These are phyloP conservation scores for Fusarium marasasianum DNA, from an alignment of 2,329 filamentous ascomycete genomes.

Conservation along the genomic window DNA sequence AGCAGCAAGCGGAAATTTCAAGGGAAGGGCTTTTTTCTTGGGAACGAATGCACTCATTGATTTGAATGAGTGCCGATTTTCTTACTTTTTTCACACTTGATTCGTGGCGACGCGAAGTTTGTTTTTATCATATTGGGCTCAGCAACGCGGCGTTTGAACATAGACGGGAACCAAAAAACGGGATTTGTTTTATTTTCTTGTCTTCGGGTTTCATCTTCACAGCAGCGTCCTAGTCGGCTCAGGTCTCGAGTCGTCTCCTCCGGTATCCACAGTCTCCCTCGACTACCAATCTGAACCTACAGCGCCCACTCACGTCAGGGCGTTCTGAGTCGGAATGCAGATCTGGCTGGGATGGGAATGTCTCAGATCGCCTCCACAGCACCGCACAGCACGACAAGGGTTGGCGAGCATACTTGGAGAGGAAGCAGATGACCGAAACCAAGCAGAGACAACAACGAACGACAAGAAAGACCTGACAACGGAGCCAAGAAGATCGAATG, in stretches of 20 bases:
- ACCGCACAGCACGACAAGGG: slow-evolving; percentile 9
- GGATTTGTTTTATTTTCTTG: slow-evolving; percentile 34
- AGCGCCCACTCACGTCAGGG: slow-evolving; percentile 33
- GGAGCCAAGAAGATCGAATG: slow-evolving; percentile 10
- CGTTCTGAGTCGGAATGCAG: slow-evolving; percentile 43
- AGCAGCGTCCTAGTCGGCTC: slow-evolving; percentile 6
- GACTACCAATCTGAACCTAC: slow-evolving; percentile 9
- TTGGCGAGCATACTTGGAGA: slow-evolving; percentile 12
- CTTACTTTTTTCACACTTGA: slow-evolving; percentile 6
- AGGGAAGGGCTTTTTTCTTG: slow-evolving; percentile 30
- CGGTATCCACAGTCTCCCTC: slow-evolving; percentile 15
- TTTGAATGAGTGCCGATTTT: slow-evolving; percentile 20
- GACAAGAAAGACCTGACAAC: not conserved
- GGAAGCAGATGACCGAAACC: slow-evolving; percentile 9
- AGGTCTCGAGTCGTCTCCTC: not conserved
- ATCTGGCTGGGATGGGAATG: slow-evolving; percentile 43
- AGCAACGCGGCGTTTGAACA: slow-evolving; percentile 47
- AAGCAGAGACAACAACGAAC: slow-evolving; percentile 8
- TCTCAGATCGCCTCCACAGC: slow-evolving; percentile 42
- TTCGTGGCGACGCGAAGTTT: slow-evolving; percentile 23
- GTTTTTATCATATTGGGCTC: slow-evolving; percentile 26
- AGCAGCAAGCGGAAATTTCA: slow-evolving; percentile 47
- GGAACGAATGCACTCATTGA: slow-evolving; percentile 26
- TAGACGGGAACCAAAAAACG: slow-evolving; percentile 42
- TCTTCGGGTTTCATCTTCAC: slow-evolving; percentile 13